Base-by-base conservation (phyloP, 163 green algal genomes). In the Volvox carteri region DNA sequence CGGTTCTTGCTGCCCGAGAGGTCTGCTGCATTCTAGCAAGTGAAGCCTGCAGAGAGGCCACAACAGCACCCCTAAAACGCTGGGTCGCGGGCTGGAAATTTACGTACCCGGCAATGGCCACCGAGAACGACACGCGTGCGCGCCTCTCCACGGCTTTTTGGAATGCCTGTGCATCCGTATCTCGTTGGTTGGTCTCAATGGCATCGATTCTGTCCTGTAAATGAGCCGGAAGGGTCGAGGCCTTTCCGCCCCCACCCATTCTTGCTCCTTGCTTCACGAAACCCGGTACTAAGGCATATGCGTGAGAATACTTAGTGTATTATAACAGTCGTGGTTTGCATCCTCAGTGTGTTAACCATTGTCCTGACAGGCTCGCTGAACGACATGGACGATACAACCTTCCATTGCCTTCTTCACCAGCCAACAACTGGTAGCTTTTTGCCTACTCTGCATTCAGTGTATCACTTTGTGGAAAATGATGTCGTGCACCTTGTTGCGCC, bases 121-220 rank as follows among this genome's bases (percentile, higher is more conserved):
- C 83, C 25, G 50, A 75, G 25, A 88, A 81, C 35, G 68, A 83
- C 1, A 88, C 83, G 2, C 83, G 68, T 35, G 83, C 83, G 8
- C 83, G 50, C 35, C 83, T 8, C 35, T 88, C 83, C 23, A 88
- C 83, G 1, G 83, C 83, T 67, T 88, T 88, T 39, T 88, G 83
- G 12, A 88, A 88, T 16, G 83, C 83, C 30, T 83, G 67, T 4
- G 83, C 83, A 81, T 88, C 83, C 37, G 83, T 88, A 21, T 88
- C 83, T 25, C 83, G 48, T 37, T 88, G 83, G 14, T 88, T 88
- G 1, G 83, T 70, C 42, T 88, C 83, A 62, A 88, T 81, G 23
- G 83, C 83, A 46, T 88, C 83, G 16, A 88, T 88, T 28, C 83
- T 73, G 68, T 88, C 83, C 50, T 88, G 83, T n/a, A 88, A 46